Percentiles rank a stretch among this genome's conserved stretches.
Evolutionary conservation across 2,329 filamentous ascomycete species (phyloP).

Genomic region (Arthrobotrys iridis): DNA sequence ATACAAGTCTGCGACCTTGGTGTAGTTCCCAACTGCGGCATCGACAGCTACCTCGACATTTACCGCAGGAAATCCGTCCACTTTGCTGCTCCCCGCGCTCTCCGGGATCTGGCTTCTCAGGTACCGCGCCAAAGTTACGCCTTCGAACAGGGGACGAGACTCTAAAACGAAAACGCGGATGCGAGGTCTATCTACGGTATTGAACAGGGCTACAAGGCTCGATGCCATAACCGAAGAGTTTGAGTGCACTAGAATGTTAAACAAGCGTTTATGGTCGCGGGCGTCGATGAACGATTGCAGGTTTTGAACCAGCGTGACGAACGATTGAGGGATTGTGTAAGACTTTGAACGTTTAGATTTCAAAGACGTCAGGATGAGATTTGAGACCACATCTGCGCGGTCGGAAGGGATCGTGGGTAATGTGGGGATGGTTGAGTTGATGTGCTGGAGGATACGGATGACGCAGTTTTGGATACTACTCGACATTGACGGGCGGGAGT

Average conservation of each 20-base stretch:
- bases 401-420: background rate
- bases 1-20: conserved; percentile 49
- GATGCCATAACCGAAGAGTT: conserved; percentile 53
- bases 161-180: conserved; percentile 47
- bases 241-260: conserved; percentile 49
- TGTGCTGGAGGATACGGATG: conserved; percentile 33
- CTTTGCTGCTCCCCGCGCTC: background rate
- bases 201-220: conserved; percentile 30
- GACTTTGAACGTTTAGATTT: conserved; percentile 41
- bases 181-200: conserved; percentile 22
- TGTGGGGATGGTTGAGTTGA: conserved; percentile 7
- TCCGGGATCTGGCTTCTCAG: conserved; percentile 30
- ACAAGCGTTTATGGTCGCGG: conserved; percentile 18
- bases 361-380: conserved; percentile 26
- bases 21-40: conserved; percentile 49
- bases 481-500: conserved; percentile 48
- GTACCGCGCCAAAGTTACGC: conserved; percentile 48
- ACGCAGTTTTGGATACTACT: conserved; percentile 53
- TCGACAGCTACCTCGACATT: conserved; percentile 53
- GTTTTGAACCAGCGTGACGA: conserved; percentile 13
- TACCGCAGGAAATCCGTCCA: conserved; percentile 10
- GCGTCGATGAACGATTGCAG: conserved; percentile 34
- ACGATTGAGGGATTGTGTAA: conserved; percentile 37
- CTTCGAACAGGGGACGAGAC: conserved; percentile 46
- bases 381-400: conserved; percentile 16